Evolutionary conservation across 2,329 filamentous ascomycete genomes (phyloP).

Genomic region (Aspergillus clavatus): DNA sequence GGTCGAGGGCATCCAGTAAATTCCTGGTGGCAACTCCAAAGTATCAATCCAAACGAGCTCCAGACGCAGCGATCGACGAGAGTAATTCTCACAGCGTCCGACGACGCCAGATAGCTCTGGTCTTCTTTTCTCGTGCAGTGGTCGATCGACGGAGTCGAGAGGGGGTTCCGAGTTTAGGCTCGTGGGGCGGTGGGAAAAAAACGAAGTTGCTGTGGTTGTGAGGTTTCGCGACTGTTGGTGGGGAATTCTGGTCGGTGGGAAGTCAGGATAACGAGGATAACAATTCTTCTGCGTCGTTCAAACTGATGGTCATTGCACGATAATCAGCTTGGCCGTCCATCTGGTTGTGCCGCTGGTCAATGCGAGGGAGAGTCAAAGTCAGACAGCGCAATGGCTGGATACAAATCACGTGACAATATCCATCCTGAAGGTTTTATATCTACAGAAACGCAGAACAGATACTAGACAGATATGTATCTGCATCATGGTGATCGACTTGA

Average conservation of each 20-base stretch:
- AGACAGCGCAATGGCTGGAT: neutral
- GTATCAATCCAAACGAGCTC: neutral
- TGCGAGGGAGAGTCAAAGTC: neutral
- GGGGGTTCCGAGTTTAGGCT: slow-evolving; percentile 24
- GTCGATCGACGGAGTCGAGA: slow-evolving; percentile 20
- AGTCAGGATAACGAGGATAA: neutral
- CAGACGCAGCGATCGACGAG: neutral
- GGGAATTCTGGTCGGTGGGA: neutral
- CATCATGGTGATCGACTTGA: too few relatives aligned
- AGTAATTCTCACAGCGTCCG: neutral
- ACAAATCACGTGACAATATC: slow-evolving; percentile 6
- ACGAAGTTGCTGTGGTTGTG: slow-evolving; percentile 1
- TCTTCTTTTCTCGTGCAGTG: slow-evolving; percentile 11
- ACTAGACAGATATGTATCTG: too few relatives aligned
- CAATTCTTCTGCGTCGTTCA: neutral
- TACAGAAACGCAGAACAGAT: too few relatives aligned
- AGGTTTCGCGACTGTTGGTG: neutral
- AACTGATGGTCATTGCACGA: neutral
- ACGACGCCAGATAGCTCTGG: slow-evolving; percentile 1
- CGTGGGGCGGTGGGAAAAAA: slow-evolving; percentile 23
- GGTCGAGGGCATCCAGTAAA: neutral
- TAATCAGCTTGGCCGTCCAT: neutral
- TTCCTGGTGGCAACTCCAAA: slow-evolving; percentile 1
- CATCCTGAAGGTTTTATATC: neutral
- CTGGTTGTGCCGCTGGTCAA: neutral